Conservation (phyloP, 1,284 basidiomycete genomes). For the Irpex rosettiformis region DNA sequence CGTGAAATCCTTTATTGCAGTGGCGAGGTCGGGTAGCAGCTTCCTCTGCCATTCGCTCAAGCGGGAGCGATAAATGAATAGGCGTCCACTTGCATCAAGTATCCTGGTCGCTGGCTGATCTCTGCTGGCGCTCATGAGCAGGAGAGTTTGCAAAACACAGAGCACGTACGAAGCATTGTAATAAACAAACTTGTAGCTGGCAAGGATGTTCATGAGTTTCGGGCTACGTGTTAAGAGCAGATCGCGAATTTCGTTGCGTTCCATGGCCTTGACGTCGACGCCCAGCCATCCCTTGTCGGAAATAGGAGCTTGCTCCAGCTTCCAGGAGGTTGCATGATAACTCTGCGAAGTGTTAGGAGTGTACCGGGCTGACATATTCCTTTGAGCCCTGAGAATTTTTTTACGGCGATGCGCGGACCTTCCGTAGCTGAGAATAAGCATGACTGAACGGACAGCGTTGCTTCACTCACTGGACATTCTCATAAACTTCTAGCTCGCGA, state of each 20-base stretch:
- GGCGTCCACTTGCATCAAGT: neutral
- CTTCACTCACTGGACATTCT: no score
- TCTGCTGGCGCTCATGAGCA: neutral
- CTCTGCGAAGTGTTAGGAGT: neutral
- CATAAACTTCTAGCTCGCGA: neutral
- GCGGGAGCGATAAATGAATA: neutral
- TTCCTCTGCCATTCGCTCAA: neutral
- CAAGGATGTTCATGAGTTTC: neutral
- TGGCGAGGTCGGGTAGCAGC: neutral
- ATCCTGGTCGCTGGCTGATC: neutral
- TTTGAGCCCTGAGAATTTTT: neutral
- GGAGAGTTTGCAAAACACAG: neutral
- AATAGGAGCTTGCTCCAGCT: neutral
- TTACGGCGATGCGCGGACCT: neutral
- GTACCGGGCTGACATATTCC: neutral
- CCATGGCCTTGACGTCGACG: neutral
- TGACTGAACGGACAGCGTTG: neutral
- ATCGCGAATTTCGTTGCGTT: neutral
- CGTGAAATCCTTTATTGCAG: neutral
- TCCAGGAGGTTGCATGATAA: neutral
- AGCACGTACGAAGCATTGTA: neutral
- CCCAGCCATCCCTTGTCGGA: neutral
- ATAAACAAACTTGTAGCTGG: neutral
- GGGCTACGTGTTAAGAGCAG: neutral
- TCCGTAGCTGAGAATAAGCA: neutral